Evolutionary conservation across 768 basidiomycete species (phyloP), one percentile per base, ranked within the genome.

Genomic region (Rhizopogon vinicolor): DNA sequence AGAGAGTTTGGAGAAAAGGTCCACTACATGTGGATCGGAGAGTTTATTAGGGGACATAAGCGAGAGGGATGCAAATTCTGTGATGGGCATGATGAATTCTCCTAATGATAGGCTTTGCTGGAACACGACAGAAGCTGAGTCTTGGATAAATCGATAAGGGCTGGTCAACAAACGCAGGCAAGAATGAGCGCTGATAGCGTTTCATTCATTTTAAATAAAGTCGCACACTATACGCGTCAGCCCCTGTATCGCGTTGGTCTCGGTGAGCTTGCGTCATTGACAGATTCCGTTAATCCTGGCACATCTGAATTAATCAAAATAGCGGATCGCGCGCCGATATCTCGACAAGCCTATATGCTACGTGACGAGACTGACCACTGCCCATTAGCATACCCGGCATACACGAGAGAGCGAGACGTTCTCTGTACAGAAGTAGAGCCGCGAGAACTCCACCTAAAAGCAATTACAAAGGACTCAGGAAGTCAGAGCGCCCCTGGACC

Each of bases 21-120:
- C 49, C 2, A 57, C 62, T 41, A 75, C 43, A n/a, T 57, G 54
- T 5, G 67, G 62, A 7, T 70, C 70, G 13, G 68, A 60, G 35
- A 69, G 52, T 42, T 64, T 64, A 50, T 71, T 53, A 0, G 73
- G 69, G 8, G 64, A 62, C 37, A 67, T 59, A 53, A 79, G 63
- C 18, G 63, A 63, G 43, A 81, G 64, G 50, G 63, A 70, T 19
- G 71, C 73, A 33, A 76, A 68, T 65, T 80, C 78, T 37, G 75
- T 78, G 55, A 80, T 68, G 7, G 77, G 58, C 78, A 79, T 78
- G 46, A 19, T 19, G 28, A 39, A 40, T 14, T 29, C 35, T 12
- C 25, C 3, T 9, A 19, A 33, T 5, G 40, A n/a, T 25, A 25
- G n/a, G 16, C 33, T 45, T 18, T n/a, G 29, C 6, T 31, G 18